These are phyloP conservation scores for Cyclotella kingstonii DNA, from an alignment of 108 stramenopile species.

Conservation along the genomic window DNA sequence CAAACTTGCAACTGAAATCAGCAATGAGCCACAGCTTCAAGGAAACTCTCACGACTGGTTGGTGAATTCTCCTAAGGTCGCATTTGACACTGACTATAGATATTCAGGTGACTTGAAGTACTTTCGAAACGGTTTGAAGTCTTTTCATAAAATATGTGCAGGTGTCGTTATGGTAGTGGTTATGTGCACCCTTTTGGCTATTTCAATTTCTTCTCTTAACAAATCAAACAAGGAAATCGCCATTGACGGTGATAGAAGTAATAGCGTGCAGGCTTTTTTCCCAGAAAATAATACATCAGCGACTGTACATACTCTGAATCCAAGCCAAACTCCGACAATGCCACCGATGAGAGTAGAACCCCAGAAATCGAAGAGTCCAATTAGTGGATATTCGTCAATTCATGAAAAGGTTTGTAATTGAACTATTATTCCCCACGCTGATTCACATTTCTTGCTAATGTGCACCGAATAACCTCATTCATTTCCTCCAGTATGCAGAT, in stretches of 20 bases:
- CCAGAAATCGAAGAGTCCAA: conserved; percentile 4
- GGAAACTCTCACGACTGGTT: conserved; percentile 10
- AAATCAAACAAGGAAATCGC: conserved; percentile 1
- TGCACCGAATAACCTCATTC: too few species aligned
- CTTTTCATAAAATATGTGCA: conserved; percentile 13
- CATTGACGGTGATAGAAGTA: background rate
- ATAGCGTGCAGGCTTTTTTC: conserved; percentile 2
- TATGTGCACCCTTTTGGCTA: conserved; percentile 31
- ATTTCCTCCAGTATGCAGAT: background rate
- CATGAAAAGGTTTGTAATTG: conserved; percentile 30
- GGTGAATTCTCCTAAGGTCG: conserved; percentile 8
- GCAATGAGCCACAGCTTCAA: conserved; percentile 22
- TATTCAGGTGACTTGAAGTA: conserved; percentile 8
- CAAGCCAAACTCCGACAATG: conserved; percentile 3
- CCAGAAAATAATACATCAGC: background rate
- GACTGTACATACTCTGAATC: conserved; percentile 4
- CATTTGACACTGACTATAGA: conserved; percentile 11
- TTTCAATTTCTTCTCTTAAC: conserved; percentile 24
- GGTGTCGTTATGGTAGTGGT: conserved; percentile 31
- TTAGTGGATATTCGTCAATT: conserved; percentile 6
- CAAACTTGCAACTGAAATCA: conserved; percentile 30
- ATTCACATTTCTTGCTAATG: too few species aligned
- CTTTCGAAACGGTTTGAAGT: conserved; percentile 1
- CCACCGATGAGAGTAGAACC: conserved; percentile 18
- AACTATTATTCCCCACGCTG: too few species aligned